These are phyloP conservation scores for Luffa aegyptiaca DNA, from an alignment of 306 rosid species.

Conservation along the genomic window DNA sequence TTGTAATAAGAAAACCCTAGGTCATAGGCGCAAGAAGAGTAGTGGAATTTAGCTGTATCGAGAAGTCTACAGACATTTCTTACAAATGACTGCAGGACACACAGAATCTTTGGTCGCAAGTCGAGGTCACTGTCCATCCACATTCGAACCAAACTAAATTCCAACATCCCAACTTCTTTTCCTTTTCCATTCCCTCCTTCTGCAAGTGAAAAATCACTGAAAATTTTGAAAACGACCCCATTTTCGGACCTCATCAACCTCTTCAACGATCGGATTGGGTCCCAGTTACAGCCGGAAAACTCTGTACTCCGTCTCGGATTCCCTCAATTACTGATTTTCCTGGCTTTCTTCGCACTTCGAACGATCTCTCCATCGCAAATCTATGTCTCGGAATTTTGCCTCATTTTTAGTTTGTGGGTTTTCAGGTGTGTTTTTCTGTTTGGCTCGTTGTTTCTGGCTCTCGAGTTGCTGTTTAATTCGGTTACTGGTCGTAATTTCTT, in stretches of 20 bases:
- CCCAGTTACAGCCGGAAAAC: not conserved
- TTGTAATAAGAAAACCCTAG: not conserved
- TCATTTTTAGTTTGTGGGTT: conserved; percentile 13
- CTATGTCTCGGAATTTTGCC: conserved; percentile 25
- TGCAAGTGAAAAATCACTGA: not conserved
- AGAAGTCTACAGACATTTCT: not conserved
- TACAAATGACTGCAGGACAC: not conserved
- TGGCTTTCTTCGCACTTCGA: not conserved
- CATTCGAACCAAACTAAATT: not conserved
- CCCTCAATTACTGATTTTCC: not conserved
- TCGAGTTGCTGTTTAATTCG: not conserved
- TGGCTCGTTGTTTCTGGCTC: not conserved
- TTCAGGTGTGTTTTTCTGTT: conserved; percentile 23
- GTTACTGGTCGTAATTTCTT: not conserved
- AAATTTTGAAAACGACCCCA: not conserved
- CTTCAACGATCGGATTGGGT: not conserved
- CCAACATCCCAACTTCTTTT: not conserved
- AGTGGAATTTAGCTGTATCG: not conserved
- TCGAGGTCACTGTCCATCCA: not conserved
- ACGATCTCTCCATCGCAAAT: conserved; percentile 6
- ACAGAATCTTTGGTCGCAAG: not conserved
- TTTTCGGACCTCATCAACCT: not conserved
- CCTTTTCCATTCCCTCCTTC: not conserved
- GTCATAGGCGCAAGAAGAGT: not conserved
- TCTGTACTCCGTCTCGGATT: conserved; percentile 1